Base-by-base conservation (phyloP, 352 stramenopile genomes). In the Phytopythium cucurbitacearum region DNA sequence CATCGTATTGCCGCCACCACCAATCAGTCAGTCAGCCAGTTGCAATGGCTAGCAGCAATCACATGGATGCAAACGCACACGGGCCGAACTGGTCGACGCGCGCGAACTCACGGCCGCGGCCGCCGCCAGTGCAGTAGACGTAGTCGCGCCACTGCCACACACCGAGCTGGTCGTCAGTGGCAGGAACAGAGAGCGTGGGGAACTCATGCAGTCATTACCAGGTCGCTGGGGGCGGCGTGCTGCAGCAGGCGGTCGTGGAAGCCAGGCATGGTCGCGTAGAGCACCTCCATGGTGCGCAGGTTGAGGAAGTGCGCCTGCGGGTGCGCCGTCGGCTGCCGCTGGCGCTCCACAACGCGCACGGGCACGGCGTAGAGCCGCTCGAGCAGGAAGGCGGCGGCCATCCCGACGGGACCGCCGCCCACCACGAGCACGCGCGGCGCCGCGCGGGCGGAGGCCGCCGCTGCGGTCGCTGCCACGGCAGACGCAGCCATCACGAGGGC, bases 281-380 rank as follows among this genome's bases (percentile, higher is more conserved):
- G 67, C 57, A 98, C 86, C 57, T 98, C 94, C 89, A 98, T 97
- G 1, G 87, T 96, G 34, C 94, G 76, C 6, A 97, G 73, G 60
- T 98, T 98, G 36, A 98, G 79, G 70, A 97, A 98, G 64, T 98
- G 94, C 49, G 94, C 94, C 66, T 97, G 92, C 7, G 94, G 94
- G 65, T 98, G 94, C 16, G 65, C 80, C 48, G 84, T 94, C 13
- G 80, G 78, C 56, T 73, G 67, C 38, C 60, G 57, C 48, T 94
- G 80, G 21, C 81, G 78, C 67, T 94, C 84, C n/a, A 94, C 59
- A 15, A 94, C 72, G 48, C 83, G 81, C 5, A 79, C 80, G 9
- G 68, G 74, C 10, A 94, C 66, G 40, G 76, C 67, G 53, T 83
- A 94, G 21, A 92, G 60, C 38, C 78, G 73, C 52, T 94, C 67